A percentile compares a stretch with the other conserved stretches of the same genome.
These are phyloP conservation scores for Silene coronaria DNA, from an alignment of 179 eudicot species.

Conservation along the genomic window DNA sequence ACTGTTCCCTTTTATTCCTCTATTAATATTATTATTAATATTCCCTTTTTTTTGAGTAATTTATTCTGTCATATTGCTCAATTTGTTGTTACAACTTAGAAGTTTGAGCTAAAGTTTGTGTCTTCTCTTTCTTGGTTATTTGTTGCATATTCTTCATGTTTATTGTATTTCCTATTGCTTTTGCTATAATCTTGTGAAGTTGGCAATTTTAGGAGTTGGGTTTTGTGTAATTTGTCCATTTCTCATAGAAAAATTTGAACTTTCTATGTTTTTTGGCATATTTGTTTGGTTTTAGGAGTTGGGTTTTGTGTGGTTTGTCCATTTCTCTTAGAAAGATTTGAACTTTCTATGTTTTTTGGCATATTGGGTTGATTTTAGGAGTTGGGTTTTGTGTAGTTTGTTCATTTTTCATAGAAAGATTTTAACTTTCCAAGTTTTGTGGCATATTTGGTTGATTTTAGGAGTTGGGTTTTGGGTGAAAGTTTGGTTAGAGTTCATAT, in stretches of 20 bases:
- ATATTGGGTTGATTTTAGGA: conserved; percentile 5
- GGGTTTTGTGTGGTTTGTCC: conserved; percentile 10
- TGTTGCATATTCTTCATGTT: conserved; percentile 14
- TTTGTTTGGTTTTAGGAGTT: conserved; percentile 2
- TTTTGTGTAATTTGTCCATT: conserved; percentile 15
- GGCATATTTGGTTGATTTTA: conserved; percentile 9
- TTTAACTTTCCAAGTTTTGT: neutral
- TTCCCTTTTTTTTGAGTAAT: neutral
- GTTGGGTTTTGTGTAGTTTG: conserved; percentile 8
- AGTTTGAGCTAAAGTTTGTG: conserved; percentile 2
- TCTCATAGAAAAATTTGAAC: conserved; percentile 6
- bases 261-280: conserved; percentile 5
- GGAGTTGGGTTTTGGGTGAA: conserved; percentile 19
- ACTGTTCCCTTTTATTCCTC: conserved; percentile 12
- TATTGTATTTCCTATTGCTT: conserved; percentile 7
- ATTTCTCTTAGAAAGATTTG: conserved; percentile 10
- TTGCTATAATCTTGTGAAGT: neutral
- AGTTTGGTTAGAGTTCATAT: conserved; percentile 11
- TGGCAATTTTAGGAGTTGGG: conserved; percentile 8
- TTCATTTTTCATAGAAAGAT: neutral
- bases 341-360: neutral
- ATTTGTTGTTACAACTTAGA: conserved; percentile 8
- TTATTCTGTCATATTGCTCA: conserved; percentile 4
- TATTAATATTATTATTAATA: conserved; percentile 7
- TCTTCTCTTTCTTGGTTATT: neutral